Percentiles rank a stretch among this genome's conserved stretches.
These are phyloP conservation scores for Brettanomyces naardenensis DNA, from an alignment of 805 yeast species.

Conservation along the genomic window DNA sequence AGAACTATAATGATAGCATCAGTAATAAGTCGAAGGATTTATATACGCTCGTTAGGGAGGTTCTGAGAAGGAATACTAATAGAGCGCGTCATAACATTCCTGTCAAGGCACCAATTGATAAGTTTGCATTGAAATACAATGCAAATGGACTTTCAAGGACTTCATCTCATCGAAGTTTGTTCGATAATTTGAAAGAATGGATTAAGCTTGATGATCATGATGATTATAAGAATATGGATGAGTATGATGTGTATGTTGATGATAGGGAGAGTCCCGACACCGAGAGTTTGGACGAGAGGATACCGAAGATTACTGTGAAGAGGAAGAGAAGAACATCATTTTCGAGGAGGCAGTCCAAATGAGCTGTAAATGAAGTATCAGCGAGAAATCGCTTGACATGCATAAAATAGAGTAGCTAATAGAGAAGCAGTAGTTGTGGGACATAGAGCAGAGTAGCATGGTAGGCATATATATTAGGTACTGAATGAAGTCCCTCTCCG, in stretches of 20 bases:
- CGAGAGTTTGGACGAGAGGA: constrained; percentile 2
- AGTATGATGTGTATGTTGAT: constrained; percentile 6
- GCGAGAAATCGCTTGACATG: no score
- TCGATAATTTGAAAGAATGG: constrained; percentile 29
- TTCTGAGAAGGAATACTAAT: constrained; percentile 28
- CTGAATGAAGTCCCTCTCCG: no score
- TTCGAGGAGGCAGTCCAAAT: background rate
- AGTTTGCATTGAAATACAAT: constrained; percentile 55
- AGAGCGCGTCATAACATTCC: constrained; percentile 5
- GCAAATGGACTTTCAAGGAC: constrained; percentile 38
- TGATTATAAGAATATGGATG: constrained; percentile 10
- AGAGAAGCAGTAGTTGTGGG: no score
- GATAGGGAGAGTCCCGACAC: constrained; percentile 10
- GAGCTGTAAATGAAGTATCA: background rate
- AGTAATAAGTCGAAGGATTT: constrained; percentile 74
- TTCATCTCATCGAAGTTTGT: constrained; percentile 18
- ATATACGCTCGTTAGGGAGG: constrained; percentile 78
- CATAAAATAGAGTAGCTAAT: no score
- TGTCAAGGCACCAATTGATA: constrained; percentile 49
- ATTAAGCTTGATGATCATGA: constrained; percentile 24
- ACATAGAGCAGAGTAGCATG: no score
- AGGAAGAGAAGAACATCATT: constrained; percentile 1
- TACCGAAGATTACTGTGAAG: constrained; percentile 1
- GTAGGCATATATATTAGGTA: no score
- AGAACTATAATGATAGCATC: constrained; percentile 58